Percentiles rank a stretch among this genome's conserved stretches.
Conservation (phyloP, 2,329 filamentous ascomycete species). For the Penicillium aurantiogriseum region DNA sequence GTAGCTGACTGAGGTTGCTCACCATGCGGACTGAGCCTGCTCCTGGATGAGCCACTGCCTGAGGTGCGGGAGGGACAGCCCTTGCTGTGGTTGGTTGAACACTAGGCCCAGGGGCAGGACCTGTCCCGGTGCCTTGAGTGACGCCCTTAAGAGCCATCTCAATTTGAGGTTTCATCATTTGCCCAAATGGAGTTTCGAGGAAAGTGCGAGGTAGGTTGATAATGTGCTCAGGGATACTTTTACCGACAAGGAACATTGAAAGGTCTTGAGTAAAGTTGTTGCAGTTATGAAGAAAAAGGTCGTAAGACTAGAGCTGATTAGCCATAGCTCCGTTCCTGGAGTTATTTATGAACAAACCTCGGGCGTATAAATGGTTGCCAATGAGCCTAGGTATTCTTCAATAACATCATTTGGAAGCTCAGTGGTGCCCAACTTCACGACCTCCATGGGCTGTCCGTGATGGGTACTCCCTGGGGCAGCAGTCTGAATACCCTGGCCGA, state of each 20-base stretch:
- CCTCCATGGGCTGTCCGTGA: constrained; percentile 78
- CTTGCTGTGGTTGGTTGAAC: constrained; percentile 9
- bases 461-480: constrained; percentile 80
- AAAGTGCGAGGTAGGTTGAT: constrained; percentile 80
- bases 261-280: constrained; percentile 98
- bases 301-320: constrained; percentile 65
- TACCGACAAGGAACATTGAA: constrained; percentile 81
- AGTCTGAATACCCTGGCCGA: constrained; percentile 81
- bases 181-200: constrained; percentile 79
- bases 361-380: constrained; percentile 77
- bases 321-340: background rate
- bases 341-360: constrained; percentile 52
- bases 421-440: constrained; percentile 71
- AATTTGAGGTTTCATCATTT: constrained; percentile 78
- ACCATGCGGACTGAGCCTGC: constrained; percentile 60
- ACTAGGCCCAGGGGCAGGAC: constrained; percentile 19
- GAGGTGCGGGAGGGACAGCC: constrained; percentile 13
- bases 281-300: constrained; percentile 88
- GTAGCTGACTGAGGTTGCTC: constrained; percentile 58
- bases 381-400: constrained; percentile 79
- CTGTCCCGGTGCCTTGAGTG: constrained; percentile 55
- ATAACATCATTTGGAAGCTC: constrained; percentile 77
- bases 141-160: constrained; percentile 63
- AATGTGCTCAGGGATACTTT: constrained; percentile 84
- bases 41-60: constrained; percentile 14